Base-by-base conservation (phyloP, 2,329 filamentous ascomycete species). In the Bipolaris cookei region DNA sequence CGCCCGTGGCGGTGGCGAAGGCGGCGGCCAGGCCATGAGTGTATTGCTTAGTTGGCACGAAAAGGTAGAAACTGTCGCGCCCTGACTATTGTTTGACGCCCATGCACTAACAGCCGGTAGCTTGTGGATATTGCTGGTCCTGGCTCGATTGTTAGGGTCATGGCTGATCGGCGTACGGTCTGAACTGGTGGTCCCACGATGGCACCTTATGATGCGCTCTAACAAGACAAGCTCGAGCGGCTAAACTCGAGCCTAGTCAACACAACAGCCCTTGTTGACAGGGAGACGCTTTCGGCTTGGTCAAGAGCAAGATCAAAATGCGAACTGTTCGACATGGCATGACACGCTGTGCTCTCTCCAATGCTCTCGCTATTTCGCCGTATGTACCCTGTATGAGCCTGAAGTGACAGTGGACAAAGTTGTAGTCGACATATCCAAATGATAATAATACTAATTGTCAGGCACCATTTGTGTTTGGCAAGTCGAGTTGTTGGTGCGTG, bases 1-100 rank as follows among this genome's bases (percentile, higher is more conserved):
- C 67, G 72, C 77, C 47, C 79, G 86, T 65, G 79, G 85, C 59
- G 83, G 84, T 51, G 85, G 84, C 42, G 86, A 87, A 56, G 90
- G 91, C 44, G 88, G 91, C 61, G 90, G 91, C 34, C 89, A 92
- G 55, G 90, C 89, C 51, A 98, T 98, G 95, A 98, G 95, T 74
- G 95, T 99, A 49, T 78, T 99, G 74, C 82, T 99, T 66, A 97
- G 92, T 79, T 99, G 95, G 95, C 95, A 99, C 76, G 95, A 99
- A 83, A 99, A 97, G 81, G 80, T 82, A 74, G 47, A 59, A 54
- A 48, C 44, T 44, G 51, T 21, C 10, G 23, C 32, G 41, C 11
- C 41, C 18, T 30, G 13, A 28, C 34, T 43, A 51, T 53, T 56
- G 30, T 54, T 34, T 23, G 23, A 48, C 20, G 44, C 42, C 37